phyloP scores from a whole-genome alignment of 2,329 filamentous ascomycete genomes.

The Thielaviopsis populi region DNA sequence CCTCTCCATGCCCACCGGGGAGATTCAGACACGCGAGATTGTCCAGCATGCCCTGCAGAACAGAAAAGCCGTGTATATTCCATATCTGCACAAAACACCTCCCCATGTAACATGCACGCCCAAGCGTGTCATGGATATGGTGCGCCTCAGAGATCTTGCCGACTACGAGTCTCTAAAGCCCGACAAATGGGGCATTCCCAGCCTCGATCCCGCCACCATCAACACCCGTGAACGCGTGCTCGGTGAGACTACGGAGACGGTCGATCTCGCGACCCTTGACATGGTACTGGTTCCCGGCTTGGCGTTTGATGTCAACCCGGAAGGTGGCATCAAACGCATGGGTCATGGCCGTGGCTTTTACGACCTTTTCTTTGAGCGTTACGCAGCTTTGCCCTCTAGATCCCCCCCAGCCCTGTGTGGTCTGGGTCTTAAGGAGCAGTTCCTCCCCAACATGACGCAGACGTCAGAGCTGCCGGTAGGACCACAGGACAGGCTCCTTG shows the following conservation, averaged over 20 bases:
- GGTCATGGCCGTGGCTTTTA: constrained; percentile 97
- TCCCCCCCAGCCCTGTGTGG: constrained; percentile 46
- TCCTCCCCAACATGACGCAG: constrained; percentile 39
- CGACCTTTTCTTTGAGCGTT: constrained; percentile 77
- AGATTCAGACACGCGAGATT: constrained; percentile 71
- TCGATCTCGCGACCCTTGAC: constrained; percentile 47
- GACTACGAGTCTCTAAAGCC: constrained; percentile 65
- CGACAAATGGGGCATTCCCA: constrained; percentile 94
- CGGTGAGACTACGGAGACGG: constrained; percentile 38
- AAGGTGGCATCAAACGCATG: constrained; percentile 51
- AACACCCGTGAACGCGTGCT: constrained; percentile 56
- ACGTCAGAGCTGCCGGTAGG: constrained; percentile 2
- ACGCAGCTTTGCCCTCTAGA: constrained; percentile 28
- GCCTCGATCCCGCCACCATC: constrained; percentile 52
- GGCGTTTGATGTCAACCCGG: constrained; percentile 58
- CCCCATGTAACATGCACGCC: constrained; percentile 38
- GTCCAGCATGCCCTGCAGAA: constrained; percentile 62
- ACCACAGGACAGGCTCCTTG: constrained; percentile 8
- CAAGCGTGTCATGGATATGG: constrained; percentile 78
- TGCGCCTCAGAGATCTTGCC: constrained; percentile 53
- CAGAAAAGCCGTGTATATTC: constrained; percentile 81
- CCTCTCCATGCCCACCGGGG: constrained; percentile 77
- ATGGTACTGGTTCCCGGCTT: constrained; percentile 85
- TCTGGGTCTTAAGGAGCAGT: constrained; percentile 72
- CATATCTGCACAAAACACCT: constrained; percentile 60